Evolutionary conservation across 257 asterid species (phyloP).

Genomic region (Perilla frutescens): DNA sequence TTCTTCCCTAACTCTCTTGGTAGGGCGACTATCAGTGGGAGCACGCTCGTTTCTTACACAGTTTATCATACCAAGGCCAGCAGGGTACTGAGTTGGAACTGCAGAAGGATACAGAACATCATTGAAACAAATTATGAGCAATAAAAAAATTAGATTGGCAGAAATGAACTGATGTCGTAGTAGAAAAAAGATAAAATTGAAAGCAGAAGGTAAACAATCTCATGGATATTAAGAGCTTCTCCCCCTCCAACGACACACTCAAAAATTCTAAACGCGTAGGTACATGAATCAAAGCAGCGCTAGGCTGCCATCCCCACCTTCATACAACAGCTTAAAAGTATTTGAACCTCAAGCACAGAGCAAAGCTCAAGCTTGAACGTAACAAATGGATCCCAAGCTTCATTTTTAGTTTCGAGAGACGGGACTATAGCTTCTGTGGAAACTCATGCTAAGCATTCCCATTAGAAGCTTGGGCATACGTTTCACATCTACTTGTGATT

Average conservation of each 20-base stretch:
- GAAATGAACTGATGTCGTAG: not conserved
- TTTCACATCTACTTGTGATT: not conserved
- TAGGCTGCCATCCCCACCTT: not conserved
- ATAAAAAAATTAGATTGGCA: conserved; percentile 1
- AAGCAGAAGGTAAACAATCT: not conserved
- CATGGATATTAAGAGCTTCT: not conserved
- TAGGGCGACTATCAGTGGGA: conserved; percentile 39
- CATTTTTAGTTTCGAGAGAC: not conserved
- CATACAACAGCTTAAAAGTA: not conserved
- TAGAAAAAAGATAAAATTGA: not conserved
- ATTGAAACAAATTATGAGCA: not conserved
- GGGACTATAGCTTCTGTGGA: no score
- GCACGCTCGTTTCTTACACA: conserved; percentile 42
- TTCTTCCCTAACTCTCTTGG: conserved; percentile 52
- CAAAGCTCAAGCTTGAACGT: not conserved
- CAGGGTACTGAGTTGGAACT: conserved; percentile 46
- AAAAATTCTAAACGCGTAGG: not conserved
- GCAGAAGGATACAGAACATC: conserved; percentile 29
- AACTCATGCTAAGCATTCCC: no score
- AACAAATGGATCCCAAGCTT: not conserved
- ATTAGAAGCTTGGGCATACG: no score
- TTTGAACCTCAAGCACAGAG: not conserved
- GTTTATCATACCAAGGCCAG: conserved; percentile 42
- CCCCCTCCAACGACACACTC: not conserved
- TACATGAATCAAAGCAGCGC: not conserved